Conservation (phyloP, 164 flowering plant species). For the Malania oleifera region DNA sequence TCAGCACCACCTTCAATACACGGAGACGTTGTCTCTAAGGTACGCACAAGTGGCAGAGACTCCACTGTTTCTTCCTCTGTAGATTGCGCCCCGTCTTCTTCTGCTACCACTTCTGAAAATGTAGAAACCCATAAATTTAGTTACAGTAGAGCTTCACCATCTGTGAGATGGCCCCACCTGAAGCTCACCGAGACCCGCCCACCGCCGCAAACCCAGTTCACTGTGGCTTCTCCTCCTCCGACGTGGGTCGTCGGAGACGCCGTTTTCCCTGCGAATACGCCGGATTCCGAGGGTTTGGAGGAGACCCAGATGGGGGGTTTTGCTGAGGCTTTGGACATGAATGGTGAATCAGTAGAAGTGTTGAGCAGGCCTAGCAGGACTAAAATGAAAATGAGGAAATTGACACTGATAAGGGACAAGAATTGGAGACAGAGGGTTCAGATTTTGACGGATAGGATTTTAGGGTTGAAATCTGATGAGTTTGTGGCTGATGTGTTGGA, state of each 20-base stretch:
- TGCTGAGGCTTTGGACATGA: conserved; percentile 6
- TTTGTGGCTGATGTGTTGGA: conserved; percentile 89
- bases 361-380: conserved; percentile 53
- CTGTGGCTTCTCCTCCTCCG: neutral
- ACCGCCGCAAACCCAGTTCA: conserved; percentile 16
- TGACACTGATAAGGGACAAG: conserved; percentile 79
- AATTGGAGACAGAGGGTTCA: conserved; percentile 86
- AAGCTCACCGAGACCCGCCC: conserved; percentile 32
- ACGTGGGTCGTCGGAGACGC: conserved; percentile 15
- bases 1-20: conserved; percentile 5
- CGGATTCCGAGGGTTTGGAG: conserved; percentile 5
- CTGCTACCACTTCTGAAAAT: conserved; percentile 13
- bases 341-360: conserved; percentile 33
- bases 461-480: conserved; percentile 48
- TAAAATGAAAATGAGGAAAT: conserved; percentile 74
- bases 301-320: conserved; percentile 8
- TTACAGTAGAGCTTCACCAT: conserved; percentile 73
- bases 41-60: conserved; percentile 6
- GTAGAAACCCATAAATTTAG: conserved; percentile 30
- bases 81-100: conserved; percentile 1
- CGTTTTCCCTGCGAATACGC: neutral
- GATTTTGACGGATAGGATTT: conserved; percentile 57
- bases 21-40: conserved; percentile 16
- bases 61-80: conserved; percentile 3
- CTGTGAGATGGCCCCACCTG: conserved; percentile 82